Percentiles rank a stretch among this genome's conserved stretches.
Evolutionary conservation across 305 asterid species (phyloP).

Genomic region (Fraxinus ornus): DNA sequence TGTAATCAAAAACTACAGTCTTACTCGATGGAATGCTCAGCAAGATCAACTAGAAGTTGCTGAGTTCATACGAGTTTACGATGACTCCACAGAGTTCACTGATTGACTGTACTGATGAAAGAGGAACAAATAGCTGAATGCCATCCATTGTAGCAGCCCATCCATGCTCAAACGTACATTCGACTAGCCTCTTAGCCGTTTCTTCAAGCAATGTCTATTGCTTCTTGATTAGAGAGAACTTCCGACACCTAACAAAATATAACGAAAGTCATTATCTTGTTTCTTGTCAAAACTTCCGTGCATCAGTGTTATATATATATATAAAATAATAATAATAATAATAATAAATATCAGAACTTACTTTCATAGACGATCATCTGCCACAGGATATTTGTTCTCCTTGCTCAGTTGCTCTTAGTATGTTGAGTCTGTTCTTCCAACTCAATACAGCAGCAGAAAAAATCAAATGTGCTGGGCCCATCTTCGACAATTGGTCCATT

Average conservation of each 20-base stretch:
- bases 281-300: background rate
- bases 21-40: background rate
- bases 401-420: no score
- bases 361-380: no score
- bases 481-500: no score
- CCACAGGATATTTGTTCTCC: no score
- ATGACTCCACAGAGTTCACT: conserved; percentile 5
- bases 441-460: no score
- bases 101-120: conserved; percentile 33
- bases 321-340: no score
- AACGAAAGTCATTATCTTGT: background rate
- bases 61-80: background rate
- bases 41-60: background rate
- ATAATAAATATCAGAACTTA: no score
- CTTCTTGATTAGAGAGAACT: conserved; percentile 72
- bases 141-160: conserved; percentile 62
- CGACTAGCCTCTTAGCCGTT: conserved; percentile 41
- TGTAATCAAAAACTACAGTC: background rate
- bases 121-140: conserved; percentile 65
- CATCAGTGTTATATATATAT: background rate
- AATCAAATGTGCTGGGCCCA: no score
- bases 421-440: no score
- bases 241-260: conserved; percentile 61
- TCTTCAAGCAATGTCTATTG: conserved; percentile 61
- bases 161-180: background rate